Conservation (phyloP, 768 basidiomycete genomes). For the Podaxis rugospora region DNA sequence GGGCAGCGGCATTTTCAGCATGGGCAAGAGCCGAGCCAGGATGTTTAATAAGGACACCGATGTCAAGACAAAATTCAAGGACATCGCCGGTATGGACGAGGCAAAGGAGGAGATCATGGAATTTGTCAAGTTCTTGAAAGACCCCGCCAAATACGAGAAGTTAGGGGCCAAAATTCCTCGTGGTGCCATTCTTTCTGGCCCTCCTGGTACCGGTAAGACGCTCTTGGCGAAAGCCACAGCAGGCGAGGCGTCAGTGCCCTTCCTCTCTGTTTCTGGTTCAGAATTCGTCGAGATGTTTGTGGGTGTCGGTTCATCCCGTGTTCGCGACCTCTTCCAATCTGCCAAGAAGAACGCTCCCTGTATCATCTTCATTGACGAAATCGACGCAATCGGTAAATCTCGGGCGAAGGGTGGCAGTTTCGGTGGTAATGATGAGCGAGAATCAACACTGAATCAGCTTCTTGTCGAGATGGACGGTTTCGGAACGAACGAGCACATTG, state of each 20-base stretch:
- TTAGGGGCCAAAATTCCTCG: conserved; percentile 98
- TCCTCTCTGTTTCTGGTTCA: conserved; percentile 97
- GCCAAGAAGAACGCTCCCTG: conserved; percentile 98
- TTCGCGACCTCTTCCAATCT: conserved; percentile 94
- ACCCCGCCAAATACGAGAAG: conserved; percentile 90
- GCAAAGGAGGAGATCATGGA: conserved; percentile 99
- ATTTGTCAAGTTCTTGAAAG: conserved; percentile 98
- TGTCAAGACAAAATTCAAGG: conserved; percentile 89
- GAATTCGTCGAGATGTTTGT: conserved; percentile 99
- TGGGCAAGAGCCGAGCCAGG: conserved; percentile 92
- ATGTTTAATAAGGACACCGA: conserved; percentile 97
- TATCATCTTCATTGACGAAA: conserved; percentile 99
- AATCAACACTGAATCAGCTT: conserved; percentile 95
- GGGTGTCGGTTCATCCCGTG: conserved; percentile 95
- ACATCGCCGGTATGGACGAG: conserved; percentile 99
- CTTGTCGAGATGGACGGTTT: conserved; percentile 99
- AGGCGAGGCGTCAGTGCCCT: conserved; percentile 95
- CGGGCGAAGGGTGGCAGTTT: conserved; percentile 74
- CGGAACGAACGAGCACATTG: conserved; percentile 94
- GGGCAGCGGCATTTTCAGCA: conserved; percentile 91
- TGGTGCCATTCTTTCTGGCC: conserved; percentile 91
- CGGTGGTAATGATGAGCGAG: conserved; percentile 93
- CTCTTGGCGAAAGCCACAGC: conserved; percentile 97
- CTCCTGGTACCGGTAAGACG: conserved; percentile 98
- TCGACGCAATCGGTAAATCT: conserved; percentile 97